These are phyloP conservation scores for Penicillium bialowiezense DNA, from an alignment of 495 filamentous ascomycete species.

Conservation along the genomic window DNA sequence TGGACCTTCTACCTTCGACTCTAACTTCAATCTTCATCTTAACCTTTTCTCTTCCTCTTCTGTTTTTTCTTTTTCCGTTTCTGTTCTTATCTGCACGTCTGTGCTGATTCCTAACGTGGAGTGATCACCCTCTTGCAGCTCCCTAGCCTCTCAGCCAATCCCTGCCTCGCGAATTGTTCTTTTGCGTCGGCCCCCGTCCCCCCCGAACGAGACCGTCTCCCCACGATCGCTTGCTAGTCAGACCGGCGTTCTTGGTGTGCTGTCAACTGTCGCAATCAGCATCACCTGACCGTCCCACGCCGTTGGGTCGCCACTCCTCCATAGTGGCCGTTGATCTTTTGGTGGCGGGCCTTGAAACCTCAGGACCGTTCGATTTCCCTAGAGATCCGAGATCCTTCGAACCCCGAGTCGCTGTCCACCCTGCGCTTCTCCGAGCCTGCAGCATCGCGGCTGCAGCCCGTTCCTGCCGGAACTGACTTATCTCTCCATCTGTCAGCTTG, in stretches of 20 bases:
- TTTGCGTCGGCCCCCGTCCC: conserved; percentile 1
- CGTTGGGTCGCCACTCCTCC: conserved; percentile 23
- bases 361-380: neutral
- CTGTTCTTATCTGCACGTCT: conserved; percentile 5
- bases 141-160: conserved; percentile 19
- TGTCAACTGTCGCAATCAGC: conserved; percentile 23
- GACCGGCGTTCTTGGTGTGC: conserved; percentile 12
- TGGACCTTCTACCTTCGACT: conserved; percentile 3
- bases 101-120: conserved; percentile 7
- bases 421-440: conserved; percentile 10
- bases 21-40: neutral
- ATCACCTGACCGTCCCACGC: conserved; percentile 28
- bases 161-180: conserved; percentile 7
- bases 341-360: neutral
- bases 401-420: conserved; percentile 7
- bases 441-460: conserved; percentile 16
- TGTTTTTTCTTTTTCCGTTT: neutral
- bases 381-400: neutral
- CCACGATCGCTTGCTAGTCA: conserved; percentile 14
- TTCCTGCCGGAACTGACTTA: conserved; percentile 9
- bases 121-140: conserved; percentile 26
- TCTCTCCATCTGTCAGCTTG: conserved; percentile 32
- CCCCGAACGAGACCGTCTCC: conserved; percentile 4
- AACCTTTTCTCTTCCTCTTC: neutral
- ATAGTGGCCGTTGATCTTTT: conserved; percentile 8